Conservation (phyloP, 1,284 basidiomycete species). For the Lentinula novae-zelandiae region DNA sequence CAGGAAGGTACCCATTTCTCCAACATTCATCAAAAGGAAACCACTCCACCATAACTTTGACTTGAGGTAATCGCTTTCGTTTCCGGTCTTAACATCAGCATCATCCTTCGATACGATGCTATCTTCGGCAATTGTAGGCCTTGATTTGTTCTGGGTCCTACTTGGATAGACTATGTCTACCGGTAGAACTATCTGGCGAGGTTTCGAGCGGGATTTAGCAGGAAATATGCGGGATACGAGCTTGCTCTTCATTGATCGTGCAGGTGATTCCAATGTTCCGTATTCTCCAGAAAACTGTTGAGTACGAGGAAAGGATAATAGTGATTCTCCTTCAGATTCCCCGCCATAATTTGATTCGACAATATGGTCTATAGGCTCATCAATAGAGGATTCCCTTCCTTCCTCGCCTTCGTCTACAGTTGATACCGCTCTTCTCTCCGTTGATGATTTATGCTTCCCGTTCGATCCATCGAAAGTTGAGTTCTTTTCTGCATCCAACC, state of each 20-base stretch:
- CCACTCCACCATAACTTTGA: conserved; percentile 67
- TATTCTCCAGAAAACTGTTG: conserved; percentile 19
- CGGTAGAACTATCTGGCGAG: conserved; percentile 2
- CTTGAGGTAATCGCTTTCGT: conserved; percentile 71
- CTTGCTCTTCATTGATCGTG: background rate
- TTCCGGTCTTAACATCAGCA: conserved; percentile 20
- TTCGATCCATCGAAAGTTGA: background rate
- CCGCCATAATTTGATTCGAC: background rate
- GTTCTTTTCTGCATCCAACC: conserved; percentile 46
- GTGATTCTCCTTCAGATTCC: conserved; percentile 24
- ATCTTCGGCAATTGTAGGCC: background rate
- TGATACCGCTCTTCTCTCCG: conserved; percentile 15
- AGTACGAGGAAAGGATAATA: conserved; percentile 21
- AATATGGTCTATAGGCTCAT: background rate
- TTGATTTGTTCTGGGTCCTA: background rate
- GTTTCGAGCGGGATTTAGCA: conserved; percentile 1
- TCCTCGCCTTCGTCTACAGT: conserved; percentile 27
- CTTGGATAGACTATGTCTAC: conserved; percentile 12
- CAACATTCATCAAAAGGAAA: conserved; percentile 79
- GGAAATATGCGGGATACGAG: conserved; percentile 22
- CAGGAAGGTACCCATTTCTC: conserved; percentile 87
- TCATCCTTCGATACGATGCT: background rate
- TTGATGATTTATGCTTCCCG: conserved; percentile 1
- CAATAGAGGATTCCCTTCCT: conserved; percentile 12
- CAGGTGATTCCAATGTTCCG: conserved; percentile 14